These are phyloP conservation scores for Boletus rubescentipes DNA, from an alignment of 768 basidiomycete species.

Conservation along the genomic window DNA sequence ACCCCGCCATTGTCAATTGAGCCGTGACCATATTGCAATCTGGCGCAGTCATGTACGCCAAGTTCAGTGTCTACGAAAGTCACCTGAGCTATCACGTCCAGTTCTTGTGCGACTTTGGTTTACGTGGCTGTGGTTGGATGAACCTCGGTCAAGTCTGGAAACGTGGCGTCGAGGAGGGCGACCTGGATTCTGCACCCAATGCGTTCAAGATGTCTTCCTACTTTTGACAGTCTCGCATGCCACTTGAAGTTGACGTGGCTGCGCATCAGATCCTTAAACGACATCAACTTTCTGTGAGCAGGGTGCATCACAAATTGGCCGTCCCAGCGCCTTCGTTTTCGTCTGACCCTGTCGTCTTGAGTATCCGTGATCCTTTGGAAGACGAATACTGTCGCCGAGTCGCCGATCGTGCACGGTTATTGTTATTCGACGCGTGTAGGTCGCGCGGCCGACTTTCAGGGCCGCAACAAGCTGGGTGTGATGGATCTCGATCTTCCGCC, in stretches of 20 bases:
- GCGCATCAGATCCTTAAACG: slow-evolving; percentile 88
- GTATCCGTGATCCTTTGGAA: slow-evolving; percentile 94
- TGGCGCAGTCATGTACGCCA: slow-evolving; percentile 77
- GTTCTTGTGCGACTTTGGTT: slow-evolving; percentile 92
- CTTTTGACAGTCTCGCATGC: slow-evolving; percentile 63
- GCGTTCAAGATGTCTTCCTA: slow-evolving; percentile 53
- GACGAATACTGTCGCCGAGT: slow-evolving; percentile 82
- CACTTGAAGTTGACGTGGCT: slow-evolving; percentile 81
- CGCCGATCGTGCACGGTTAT: slow-evolving; percentile 93
- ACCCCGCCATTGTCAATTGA: slow-evolving; percentile 69
- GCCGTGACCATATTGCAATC: slow-evolving; percentile 76
- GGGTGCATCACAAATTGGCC: slow-evolving; percentile 59
- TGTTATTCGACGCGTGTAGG: slow-evolving; percentile 97
- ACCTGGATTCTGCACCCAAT: slow-evolving; percentile 9
- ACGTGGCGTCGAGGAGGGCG: slow-evolving; percentile 41
- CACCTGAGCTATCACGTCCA: slow-evolving; percentile 88
- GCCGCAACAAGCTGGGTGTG: slow-evolving; percentile 85
- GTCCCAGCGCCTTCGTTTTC: slow-evolving; percentile 56
- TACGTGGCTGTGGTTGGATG: slow-evolving; percentile 93
- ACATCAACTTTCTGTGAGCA: slow-evolving; percentile 57
- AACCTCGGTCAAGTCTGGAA: slow-evolving; percentile 69
- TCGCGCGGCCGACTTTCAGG: slow-evolving; percentile 82
- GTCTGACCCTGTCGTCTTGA: slow-evolving; percentile 75
- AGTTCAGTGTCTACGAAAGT: slow-evolving; percentile 82
- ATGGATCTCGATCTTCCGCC: slow-evolving; percentile 64